These are phyloP conservation scores for Phytophthora fragariae DNA, from an alignment of 352 stramenopile genomes.

Conservation along the genomic window DNA sequence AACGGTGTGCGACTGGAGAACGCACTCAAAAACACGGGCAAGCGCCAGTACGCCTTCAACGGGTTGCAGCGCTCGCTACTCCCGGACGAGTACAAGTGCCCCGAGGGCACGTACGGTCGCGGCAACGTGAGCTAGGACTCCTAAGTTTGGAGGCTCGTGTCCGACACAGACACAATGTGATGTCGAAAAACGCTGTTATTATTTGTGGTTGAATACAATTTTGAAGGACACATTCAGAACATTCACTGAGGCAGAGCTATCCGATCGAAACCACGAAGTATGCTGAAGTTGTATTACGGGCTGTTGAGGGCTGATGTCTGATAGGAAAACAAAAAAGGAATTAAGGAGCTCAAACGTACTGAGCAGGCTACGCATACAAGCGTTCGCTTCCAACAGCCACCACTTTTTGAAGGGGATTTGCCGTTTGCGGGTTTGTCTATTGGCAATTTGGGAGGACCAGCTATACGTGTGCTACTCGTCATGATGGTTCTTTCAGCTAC, in stretches of 20 bases:
- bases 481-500: not conserved
- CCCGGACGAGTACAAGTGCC: conserved; percentile 79
- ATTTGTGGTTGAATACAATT: conserved; percentile 44
- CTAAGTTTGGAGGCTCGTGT: conserved; percentile 1
- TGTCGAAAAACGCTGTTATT: conserved; percentile 36
- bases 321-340: not conserved
- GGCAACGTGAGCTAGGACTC: conserved; percentile 70
- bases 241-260: not conserved
- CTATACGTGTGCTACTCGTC: not conserved
- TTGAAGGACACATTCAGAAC: conserved; percentile 12
- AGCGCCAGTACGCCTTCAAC: conserved; percentile 83
- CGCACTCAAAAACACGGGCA: conserved; percentile 80
- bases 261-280: too few species aligned
- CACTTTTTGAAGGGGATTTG: not conserved
- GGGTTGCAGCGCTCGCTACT: conserved; percentile 78
- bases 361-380: not conserved
- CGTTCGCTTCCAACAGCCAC: not conserved
- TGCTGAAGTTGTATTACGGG: not conserved
- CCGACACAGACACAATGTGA: conserved; percentile 11
- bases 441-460: not conserved
- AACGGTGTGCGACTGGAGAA: conserved; percentile 79
- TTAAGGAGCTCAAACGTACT: not conserved
- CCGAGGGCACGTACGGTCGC: conserved; percentile 83
- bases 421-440: too few species aligned
- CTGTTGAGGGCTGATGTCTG: not conserved